These are phyloP conservation scores for Lathyrus oleraceus DNA, from an alignment of 306 rosid species.

Conservation along the genomic window DNA sequence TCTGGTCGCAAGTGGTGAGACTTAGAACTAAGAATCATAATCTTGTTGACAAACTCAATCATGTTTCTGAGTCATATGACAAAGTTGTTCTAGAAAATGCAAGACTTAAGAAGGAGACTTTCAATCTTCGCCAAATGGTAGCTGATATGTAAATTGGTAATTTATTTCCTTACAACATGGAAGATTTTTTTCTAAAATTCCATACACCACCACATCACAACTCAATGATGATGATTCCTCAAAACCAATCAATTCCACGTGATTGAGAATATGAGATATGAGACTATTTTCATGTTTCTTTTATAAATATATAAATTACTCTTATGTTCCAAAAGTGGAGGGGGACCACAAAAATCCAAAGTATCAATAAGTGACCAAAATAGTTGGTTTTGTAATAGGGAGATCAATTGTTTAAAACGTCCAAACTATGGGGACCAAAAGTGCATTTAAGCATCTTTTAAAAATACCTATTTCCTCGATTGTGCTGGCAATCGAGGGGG, in stretches of 20 bases:
- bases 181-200: slow-evolving; percentile 52
- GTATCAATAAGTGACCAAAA: too few relatives aligned
- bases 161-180: slow-evolving; percentile 42
- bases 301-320: slow-evolving; percentile 2
- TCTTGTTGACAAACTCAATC: slow-evolving; percentile 60
- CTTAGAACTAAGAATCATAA: slow-evolving; percentile 66
- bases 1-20: slow-evolving; percentile 73
- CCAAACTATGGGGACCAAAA: too few relatives aligned
- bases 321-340: too few relatives aligned
- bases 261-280: slow-evolving; percentile 29
- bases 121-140: slow-evolving; percentile 66
- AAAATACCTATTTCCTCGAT: too few relatives aligned
- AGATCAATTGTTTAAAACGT: too few relatives aligned
- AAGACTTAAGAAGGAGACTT: slow-evolving; percentile 59
- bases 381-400: too few relatives aligned
- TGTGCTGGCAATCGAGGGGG: too few relatives aligned
- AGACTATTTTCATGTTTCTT: slow-evolving; percentile 31
- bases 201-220: slow-evolving; percentile 54
- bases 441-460: too few relatives aligned
- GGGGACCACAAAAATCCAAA: too few relatives aligned
- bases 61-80: slow-evolving; percentile 57
- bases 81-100: slow-evolving; percentile 60
- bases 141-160: slow-evolving; percentile 50
- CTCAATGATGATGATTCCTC: slow-evolving; percentile 54
- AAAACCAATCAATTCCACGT: slow-evolving; percentile 43